Evolutionary conservation across 306 rosid genomes (phyloP).

Genomic region (Prunus mume): DNA sequence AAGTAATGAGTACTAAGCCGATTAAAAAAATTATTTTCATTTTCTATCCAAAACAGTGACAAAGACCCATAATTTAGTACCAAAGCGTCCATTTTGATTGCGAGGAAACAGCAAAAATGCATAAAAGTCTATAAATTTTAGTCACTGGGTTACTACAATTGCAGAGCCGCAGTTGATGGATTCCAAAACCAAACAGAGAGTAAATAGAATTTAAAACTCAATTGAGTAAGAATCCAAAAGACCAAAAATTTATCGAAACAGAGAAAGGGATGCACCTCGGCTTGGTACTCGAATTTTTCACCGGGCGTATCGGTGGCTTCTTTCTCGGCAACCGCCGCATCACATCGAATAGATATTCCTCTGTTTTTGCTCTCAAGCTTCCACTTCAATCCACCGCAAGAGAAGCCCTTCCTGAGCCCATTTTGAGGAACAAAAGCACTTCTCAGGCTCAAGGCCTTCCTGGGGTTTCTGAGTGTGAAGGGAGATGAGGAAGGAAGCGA

Average conservation of each 20-base stretch:
- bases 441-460: constrained; percentile 33
- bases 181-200: background rate
- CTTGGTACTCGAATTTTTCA: constrained; percentile 93
- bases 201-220: constrained; percentile 1
- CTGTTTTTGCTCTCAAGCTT: constrained; percentile 40
- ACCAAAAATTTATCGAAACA: background rate
- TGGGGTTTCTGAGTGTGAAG: constrained; percentile 26
- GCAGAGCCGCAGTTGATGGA: background rate
- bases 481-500: constrained; percentile 61
- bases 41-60: background rate
- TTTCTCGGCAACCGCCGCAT: constrained; percentile 78
- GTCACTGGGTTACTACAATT: background rate
- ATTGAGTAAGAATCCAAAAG: background rate
- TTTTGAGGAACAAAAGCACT: constrained; percentile 57
- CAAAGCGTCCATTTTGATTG: background rate
- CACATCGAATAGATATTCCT: constrained; percentile 58
- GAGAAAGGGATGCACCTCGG: constrained; percentile 68
- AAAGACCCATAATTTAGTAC: background rate
- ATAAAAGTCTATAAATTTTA: background rate
- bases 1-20: background rate
- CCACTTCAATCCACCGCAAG: constrained; percentile 53
- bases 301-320: constrained; percentile 71
- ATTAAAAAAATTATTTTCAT: background rate
- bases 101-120: background rate
- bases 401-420: constrained; percentile 35